Conservation (phyloP, 345 rosid species). For the Ricinus communis region DNA sequence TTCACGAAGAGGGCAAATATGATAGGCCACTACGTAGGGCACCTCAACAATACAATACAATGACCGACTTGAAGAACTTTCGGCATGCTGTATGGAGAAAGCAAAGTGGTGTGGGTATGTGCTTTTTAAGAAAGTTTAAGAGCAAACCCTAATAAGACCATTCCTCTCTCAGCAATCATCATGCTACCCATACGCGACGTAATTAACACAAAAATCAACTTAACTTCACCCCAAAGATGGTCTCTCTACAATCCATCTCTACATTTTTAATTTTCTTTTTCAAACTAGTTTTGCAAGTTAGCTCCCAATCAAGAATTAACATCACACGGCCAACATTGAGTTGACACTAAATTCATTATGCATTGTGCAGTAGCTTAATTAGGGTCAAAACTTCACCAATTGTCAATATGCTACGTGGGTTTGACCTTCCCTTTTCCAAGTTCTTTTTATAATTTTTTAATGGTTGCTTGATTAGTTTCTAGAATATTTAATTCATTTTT, state of each 20-base stretch:
- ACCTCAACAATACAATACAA: neutral
- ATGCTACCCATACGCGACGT: neutral
- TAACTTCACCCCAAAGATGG: conserved; percentile 18
- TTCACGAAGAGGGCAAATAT: neutral
- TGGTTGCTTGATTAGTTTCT: neutral
- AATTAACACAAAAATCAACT: neutral
- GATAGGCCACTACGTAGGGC: neutral
- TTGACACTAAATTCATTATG: neutral
- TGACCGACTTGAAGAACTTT: conserved; percentile 18
- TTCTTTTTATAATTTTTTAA: neutral
- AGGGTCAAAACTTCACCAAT: neutral
- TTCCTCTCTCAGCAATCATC: neutral
- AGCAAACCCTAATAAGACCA: conserved; percentile 4
- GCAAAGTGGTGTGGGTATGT: conserved; percentile 23
- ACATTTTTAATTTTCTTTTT: conserved; percentile 2
- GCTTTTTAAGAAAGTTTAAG: neutral
- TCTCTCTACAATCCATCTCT: conserved; percentile 10
- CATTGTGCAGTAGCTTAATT: neutral
- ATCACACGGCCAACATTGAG: conserved; percentile 9
- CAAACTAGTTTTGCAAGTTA: conserved; percentile 9
- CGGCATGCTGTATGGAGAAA: conserved; percentile 26
- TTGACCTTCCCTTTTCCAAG: neutral
- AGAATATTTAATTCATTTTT: neutral
- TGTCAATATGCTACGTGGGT: neutral
- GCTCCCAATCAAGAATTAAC: conserved; percentile 15